These are phyloP conservation scores for Basipetospora chlamydospora DNA, from an alignment of 2,329 filamentous ascomycete species.

Conservation along the genomic window DNA sequence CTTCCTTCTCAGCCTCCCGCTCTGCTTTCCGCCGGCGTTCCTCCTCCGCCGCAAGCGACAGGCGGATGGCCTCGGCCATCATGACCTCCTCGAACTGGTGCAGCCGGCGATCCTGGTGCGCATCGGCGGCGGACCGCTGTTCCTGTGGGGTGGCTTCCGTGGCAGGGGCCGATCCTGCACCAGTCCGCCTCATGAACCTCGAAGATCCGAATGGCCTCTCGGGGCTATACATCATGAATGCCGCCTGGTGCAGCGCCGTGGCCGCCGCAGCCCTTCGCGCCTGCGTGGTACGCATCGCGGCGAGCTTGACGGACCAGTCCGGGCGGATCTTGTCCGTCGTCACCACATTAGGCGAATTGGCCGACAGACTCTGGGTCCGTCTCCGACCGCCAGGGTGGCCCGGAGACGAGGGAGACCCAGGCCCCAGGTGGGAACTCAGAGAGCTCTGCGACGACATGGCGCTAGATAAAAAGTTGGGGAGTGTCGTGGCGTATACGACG, in stretches of 20 bases:
- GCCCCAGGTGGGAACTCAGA: conserved; percentile 43
- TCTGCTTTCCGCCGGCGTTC: conserved; percentile 78
- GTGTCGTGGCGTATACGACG: conserved; percentile 47
- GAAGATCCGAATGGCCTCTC: conserved; percentile 15
- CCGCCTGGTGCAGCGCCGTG: conserved; percentile 85
- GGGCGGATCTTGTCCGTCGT: conserved; percentile 86
- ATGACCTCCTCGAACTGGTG: conserved; percentile 95
- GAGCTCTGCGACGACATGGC: conserved; percentile 83
- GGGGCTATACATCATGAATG: conserved; percentile 67
- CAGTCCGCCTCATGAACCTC: conserved; percentile 5
- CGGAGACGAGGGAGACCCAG: conserved; percentile 20
- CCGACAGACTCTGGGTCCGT: conserved; percentile 53
- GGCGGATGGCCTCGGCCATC: conserved; percentile 90
- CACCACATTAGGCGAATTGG: conserved; percentile 71
- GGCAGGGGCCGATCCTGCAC: background rate
- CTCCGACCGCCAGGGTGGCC: conserved; percentile 24
- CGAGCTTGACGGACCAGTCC: conserved; percentile 85
- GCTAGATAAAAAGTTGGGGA: conserved; percentile 36
- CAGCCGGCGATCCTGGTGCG: conserved; percentile 28
- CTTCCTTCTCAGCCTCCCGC: conserved; percentile 62
- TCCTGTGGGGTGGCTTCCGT: background rate
- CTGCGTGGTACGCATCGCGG: conserved; percentile 70
- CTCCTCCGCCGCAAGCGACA: conserved; percentile 85
- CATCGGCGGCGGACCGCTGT: too few species aligned
- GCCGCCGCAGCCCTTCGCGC: conserved; percentile 80